Base-by-base conservation (phyloP, 768 basidiomycete genomes). In the Pleurotus citrinopileatus region DNA sequence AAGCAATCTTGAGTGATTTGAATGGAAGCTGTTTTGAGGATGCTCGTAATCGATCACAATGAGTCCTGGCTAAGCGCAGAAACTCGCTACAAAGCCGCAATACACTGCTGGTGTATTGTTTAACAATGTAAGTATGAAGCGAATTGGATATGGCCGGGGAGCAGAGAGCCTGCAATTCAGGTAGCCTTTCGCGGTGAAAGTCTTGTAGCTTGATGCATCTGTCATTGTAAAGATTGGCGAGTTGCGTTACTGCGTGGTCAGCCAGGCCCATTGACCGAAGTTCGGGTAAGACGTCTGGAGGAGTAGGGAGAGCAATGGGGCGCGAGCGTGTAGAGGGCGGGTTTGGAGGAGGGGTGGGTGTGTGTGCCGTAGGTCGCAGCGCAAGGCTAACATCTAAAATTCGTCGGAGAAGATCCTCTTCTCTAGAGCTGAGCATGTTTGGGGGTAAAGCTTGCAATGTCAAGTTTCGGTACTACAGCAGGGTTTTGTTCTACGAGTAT, bases 1-100 rank as follows among this genome's bases (percentile, higher is more conserved):
- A 67, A 26, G 53, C 10, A 22, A 54, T 47, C 34, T 60, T 61
- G 27, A 40, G 15, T 36, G 8, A 19, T 29, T 42, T 13, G 2
- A 9, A 29, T 6, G 7, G n/a, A 17, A 19, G 10, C 1, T 27
- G 40, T 40, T 6, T 36, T 17, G 15, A 13, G 8, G 38, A 12
- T 15, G 47, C 17, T 25, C 48, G 37, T 36, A 36, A 12, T 20
- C 28, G 22, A 27, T 51, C 32, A 32, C 32, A 51, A 19, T 34
- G 6, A 10, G 20, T 5, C n/a, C 15, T 28, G 15, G 17, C 47
- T 19, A 5, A 32, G 34, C 17, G 47, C 4, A 45, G 25, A 27
- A 26, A 6, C 22, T 45, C 43, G 9, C 19, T 13, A 17, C 17
- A 23, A 13, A 45, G 22, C 15, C 9, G 23, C 6, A 23, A 17